Evolutionary conservation across 257 asterid genomes (phyloP).

Genomic region (Jasminum sambac): DNA sequence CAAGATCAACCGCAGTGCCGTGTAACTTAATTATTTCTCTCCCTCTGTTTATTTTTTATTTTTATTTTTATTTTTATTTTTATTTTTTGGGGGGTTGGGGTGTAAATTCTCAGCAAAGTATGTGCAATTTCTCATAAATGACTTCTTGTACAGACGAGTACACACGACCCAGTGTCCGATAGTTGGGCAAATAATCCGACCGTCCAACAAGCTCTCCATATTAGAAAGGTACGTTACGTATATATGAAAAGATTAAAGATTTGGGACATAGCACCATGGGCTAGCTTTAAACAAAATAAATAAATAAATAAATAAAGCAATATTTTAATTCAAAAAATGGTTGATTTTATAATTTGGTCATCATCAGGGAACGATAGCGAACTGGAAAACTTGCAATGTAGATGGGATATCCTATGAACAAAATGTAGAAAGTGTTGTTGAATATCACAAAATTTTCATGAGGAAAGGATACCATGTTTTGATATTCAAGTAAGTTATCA

Average conservation of each 20-base stretch:
- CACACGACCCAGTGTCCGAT: background rate
- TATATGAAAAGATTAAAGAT: background rate
- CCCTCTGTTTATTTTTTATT: background rate
- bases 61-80: too few relatives aligned
- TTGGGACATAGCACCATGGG: background rate
- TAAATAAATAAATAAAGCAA: too few relatives aligned
- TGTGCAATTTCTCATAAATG: background rate
- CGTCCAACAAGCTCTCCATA: conserved; percentile 34
- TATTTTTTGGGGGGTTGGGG: too few relatives aligned
- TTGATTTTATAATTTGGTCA: background rate
- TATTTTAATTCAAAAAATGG: too few relatives aligned
- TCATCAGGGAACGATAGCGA: conserved; percentile 14
- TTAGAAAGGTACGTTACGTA: conserved; percentile 21
- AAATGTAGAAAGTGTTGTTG: background rate
- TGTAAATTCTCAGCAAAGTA: background rate
- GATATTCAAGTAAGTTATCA: too few relatives aligned
- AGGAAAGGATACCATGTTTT: too few relatives aligned
- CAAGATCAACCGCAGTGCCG: background rate
- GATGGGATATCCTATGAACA: background rate
- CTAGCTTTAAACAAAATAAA: background rate
- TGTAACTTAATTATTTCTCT: background rate
- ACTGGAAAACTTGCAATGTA: conserved; percentile 21
- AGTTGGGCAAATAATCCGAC: conserved; percentile 32
- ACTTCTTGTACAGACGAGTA: conserved; percentile 9
- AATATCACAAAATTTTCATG: conserved; percentile 12